Evolutionary conservation across 345 rosid species (phyloP), one percentile per base, ranked within the genome.

Genomic region (Pugionium dolabratum): DNA sequence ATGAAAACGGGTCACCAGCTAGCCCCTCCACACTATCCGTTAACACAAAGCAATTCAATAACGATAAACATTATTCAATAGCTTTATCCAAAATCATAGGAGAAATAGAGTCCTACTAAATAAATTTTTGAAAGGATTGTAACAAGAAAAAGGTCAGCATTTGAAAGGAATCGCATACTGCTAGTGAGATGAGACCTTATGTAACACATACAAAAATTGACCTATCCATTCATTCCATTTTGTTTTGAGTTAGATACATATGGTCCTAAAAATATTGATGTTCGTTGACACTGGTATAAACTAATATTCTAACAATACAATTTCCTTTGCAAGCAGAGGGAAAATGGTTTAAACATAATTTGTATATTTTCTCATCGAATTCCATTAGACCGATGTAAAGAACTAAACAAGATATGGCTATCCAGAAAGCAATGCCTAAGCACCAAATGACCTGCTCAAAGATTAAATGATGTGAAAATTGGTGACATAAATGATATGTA

Each of bases 391-490:
- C 32, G 26, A 29, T 9, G 6, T 18, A 45, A 32, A n/a, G 26
- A 43, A 42, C 3, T 29, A 49, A 34, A 26, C 26, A 48, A 48
- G 25, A 35, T 36, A 27, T 48, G 56, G 35, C 6, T 36, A 62
- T 27, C 6, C 46, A 27, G 6, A 32, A 44, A 32, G 41, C 41
- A 43, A 31, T 43, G 64, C 39, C 58, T 46, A 47, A 46, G 44
- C 44, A 8, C 45, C 52, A 63, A 10, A 49, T 66, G 51, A 34
- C 33, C 33, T 62, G 6, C 33, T 33, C 70, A 42, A 18, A 18
- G 18, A 18, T 7, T 53, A 33, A 54, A 42, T 34, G 30, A 42
- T 55, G 18, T 36, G 39, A 47, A 58, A 8, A 59, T 68, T 45
- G 30, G 40, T 54, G 51, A 54, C 40, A 62, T 27, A 8, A 29